These are phyloP conservation scores for Thymus quinquecostatus DNA, from an alignment of 257 asterid species.

Conservation along the genomic window DNA sequence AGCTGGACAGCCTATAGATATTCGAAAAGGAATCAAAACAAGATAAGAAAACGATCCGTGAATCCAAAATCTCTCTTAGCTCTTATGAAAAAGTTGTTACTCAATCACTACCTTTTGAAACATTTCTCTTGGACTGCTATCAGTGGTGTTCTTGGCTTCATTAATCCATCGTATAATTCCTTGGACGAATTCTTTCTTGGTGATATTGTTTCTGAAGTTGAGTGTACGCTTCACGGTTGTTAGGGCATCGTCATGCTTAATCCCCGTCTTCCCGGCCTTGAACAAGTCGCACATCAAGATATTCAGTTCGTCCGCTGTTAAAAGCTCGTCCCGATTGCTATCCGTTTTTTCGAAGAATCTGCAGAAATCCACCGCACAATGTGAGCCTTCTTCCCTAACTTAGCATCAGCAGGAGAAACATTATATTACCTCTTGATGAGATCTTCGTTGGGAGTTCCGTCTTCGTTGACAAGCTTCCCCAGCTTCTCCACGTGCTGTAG, in stretches of 20 bases:
- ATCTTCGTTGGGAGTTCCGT: conserved; percentile 41
- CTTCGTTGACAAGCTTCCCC: conserved; percentile 43
- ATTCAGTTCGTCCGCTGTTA: background rate
- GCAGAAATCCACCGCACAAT: background rate
- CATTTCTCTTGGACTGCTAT: too few species aligned
- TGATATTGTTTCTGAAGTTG: conserved; percentile 39
- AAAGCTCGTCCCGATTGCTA: conserved; percentile 22
- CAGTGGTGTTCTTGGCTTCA: too few species aligned
- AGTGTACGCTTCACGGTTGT: conserved; percentile 43
- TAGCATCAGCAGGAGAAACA: too few species aligned
- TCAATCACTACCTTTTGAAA: conserved; percentile 18
- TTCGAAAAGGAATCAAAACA: too few species aligned
- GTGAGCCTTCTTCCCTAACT: too few species aligned
- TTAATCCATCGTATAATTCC: conserved; percentile 53
- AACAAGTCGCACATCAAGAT: conserved; percentile 43
- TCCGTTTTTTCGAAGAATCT: conserved; percentile 41
- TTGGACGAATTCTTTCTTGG: conserved; percentile 42
- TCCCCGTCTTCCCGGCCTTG: conserved; percentile 36
- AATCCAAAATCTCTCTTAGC: too few species aligned
- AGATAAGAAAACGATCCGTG: background rate
- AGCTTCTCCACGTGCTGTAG: conserved; percentile 39
- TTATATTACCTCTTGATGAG: conserved; percentile 44
- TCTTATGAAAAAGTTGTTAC: background rate
- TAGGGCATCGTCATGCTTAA: too few species aligned
- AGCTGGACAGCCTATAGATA: too few species aligned